Evolutionary conservation across 2,329 filamentous ascomycete genomes (phyloP).

Genomic region (Cercospora canescens): DNA sequence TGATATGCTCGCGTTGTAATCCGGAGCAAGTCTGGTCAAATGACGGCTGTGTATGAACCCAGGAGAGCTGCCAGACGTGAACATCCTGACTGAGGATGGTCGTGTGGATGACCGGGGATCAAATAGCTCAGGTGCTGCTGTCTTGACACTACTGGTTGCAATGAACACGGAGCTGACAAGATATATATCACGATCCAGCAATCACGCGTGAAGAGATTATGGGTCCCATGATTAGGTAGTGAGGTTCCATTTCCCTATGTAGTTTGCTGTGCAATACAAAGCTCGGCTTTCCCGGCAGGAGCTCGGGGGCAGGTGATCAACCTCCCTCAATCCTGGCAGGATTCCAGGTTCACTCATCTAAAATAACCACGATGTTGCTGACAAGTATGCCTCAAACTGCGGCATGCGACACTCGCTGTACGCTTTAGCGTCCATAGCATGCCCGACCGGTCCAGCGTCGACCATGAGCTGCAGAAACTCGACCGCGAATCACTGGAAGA

Average conservation of each 20-base stretch:
- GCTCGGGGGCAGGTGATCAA: slow-evolving; percentile 1
- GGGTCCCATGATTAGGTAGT: not conserved
- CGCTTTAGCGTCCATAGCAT: slow-evolving; percentile 2
- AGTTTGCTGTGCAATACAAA: not conserved
- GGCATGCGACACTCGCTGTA: not conserved
- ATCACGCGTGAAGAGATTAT: not conserved
- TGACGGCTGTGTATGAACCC: not conserved
- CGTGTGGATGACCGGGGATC: not conserved
- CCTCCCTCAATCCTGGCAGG: not conserved
- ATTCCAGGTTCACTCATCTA: not conserved
- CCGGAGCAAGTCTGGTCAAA: not conserved
- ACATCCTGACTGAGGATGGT: not conserved
- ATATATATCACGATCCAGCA: not conserved
- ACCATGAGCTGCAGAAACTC: slow-evolving; percentile 19
- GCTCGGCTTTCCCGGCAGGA: not conserved
- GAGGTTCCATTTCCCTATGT: not conserved
- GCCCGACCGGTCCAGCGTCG: not conserved
- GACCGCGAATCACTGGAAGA: slow-evolving; percentile 14
- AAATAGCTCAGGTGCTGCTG: not conserved
- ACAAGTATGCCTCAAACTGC: not conserved
- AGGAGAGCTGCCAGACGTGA: not conserved
- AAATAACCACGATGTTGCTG: not conserved
- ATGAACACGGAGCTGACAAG: not conserved
- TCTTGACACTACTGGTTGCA: not conserved
- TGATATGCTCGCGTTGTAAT: not conserved